Base-by-base conservation (phyloP, 2,329 filamentous ascomycete genomes). In the Neonectria faginata region DNA sequence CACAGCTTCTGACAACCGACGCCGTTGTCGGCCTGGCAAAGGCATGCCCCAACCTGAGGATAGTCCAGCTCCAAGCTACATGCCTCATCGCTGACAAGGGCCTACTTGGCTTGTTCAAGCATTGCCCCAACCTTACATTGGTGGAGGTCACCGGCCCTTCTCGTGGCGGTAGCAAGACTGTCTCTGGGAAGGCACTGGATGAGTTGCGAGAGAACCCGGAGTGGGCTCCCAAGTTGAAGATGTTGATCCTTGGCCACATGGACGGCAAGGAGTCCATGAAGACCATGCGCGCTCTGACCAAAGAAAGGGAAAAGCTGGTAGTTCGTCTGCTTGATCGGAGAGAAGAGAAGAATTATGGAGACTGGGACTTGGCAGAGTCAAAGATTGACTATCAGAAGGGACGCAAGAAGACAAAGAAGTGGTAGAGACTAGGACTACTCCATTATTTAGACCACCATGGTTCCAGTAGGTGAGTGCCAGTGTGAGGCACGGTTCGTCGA, bases 291-390 rank as follows among this genome's bases (percentile, higher is more conserved):
- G 44, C 12, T 8, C 20, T 71, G 41, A 27, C 56, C 0, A 70
- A 45, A 31, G 44, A 60, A 39, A 71, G 68, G 14, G 3, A 18
- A 3, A 5, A 1, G 5, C 27, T 71, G n/a, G 22, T 14, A 5
- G 22, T 67, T 25, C 56, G 54, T 36, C 29, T 67, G 18, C 9
- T 60, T 11, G 1, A 6, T 0, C 57, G 51, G 14, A 0, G 1
- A 1, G 41, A 70, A 33, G 0, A 10, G 0, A 70, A 67, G 56
- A 69, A 65, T 6, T 66, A 52, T 36, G 68, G 60, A 44, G 68
- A 70, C 47, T 70, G 22, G 31, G 55, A 67, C 1, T 1, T 71
- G 14, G 29, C 33, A 2, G 20, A n/a, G 18, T 8, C 0, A 0
- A 11, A 12, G 7, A 3, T 3, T 0, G 22, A 62, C n/a, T 69